A percentile compares a stretch with the other conserved stretches of the same genome.
These are phyloP conservation scores for Dendrocalamus latiflorus DNA, from an alignment of 202 grass and related monocot species.

Conservation along the genomic window DNA sequence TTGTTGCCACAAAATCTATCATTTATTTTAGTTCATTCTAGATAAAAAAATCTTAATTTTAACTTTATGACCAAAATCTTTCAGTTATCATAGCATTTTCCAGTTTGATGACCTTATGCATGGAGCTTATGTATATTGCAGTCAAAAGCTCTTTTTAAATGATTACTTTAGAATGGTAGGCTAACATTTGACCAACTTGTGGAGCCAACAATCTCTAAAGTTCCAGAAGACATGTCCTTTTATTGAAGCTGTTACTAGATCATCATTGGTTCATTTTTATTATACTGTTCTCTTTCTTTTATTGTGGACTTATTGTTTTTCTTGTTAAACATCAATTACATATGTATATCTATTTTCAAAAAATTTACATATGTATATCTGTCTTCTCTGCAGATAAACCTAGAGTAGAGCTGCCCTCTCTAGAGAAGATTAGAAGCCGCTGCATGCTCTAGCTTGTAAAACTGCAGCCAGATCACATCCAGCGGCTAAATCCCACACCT, in stretches of 20 bases:
- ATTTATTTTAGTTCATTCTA: not conserved
- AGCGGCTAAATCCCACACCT: too few species aligned
- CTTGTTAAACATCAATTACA: too few species aligned
- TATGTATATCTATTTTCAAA: too few species aligned
- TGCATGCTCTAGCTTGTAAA: too few species aligned
- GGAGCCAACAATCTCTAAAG: conserved; percentile 44
- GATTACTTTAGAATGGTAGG: conserved; percentile 74
- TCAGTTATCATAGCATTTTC: not conserved
- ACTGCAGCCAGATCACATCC: too few species aligned
- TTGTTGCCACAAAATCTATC: not conserved
- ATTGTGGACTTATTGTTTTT: too few species aligned
- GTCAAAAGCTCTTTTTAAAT: conserved; percentile 70
- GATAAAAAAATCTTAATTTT: conserved; percentile 9
- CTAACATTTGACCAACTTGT: conserved; percentile 87
- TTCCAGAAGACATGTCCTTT: conserved; percentile 19
- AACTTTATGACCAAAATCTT: not conserved
- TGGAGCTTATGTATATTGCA: conserved; percentile 37
- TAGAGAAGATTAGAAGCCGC: too few species aligned
- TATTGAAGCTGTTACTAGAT: conserved; percentile 9
- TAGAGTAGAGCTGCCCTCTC: too few species aligned
- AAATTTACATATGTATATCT: too few species aligned
- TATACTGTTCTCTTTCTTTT: not conserved
- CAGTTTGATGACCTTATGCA: conserved; percentile 8
- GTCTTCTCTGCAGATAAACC: too few species aligned
- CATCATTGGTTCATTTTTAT: conserved; percentile 14